phyloP scores from a whole-genome alignment of 768 basidiomycete genomes.

The Neoboletus magnificus region DNA sequence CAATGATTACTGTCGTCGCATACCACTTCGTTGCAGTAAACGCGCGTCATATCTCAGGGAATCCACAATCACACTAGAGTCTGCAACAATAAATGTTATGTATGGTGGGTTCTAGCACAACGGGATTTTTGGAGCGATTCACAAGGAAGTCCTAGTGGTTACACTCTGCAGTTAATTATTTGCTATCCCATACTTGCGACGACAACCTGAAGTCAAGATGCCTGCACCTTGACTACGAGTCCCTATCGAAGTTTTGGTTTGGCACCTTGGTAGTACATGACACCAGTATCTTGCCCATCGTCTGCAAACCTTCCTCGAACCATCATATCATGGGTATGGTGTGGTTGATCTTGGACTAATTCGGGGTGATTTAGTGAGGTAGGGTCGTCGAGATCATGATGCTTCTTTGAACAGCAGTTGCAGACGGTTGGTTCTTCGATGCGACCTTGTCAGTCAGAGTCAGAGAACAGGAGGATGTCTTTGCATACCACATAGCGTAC shows the following conservation, averaged over 20 bases:
- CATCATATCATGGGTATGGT: constrained; percentile 9
- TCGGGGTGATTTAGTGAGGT: not conserved
- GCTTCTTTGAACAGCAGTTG: constrained; percentile 16
- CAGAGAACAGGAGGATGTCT: not conserved
- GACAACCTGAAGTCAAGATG: not conserved
- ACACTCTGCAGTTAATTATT: not conserved
- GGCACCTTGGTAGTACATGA: constrained; percentile 17
- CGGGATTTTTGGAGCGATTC: not conserved
- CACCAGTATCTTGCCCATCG: not conserved
- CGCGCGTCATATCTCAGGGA: constrained; percentile 43
- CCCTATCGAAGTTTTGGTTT: constrained; percentile 11
- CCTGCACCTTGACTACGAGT: not conserved
- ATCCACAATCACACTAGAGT: constrained; percentile 7
- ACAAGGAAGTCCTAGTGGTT: not conserved
- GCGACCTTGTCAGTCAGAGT: not conserved
- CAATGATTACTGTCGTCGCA: constrained; percentile 83
- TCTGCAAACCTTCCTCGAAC: constrained; percentile 13
- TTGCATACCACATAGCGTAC: constrained; percentile 16
- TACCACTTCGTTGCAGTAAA: constrained; percentile 93
- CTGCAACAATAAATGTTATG: not conserved
- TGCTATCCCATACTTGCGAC: not conserved
- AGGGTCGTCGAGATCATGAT: not conserved
- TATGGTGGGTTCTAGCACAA: constrained; percentile 4
- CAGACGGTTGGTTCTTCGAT: constrained; percentile 12
- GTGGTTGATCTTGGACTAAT: constrained; percentile 19